These are phyloP conservation scores for Leucocoprinus birnbaumii DNA, from an alignment of 768 basidiomycete genomes.

Conservation along the genomic window DNA sequence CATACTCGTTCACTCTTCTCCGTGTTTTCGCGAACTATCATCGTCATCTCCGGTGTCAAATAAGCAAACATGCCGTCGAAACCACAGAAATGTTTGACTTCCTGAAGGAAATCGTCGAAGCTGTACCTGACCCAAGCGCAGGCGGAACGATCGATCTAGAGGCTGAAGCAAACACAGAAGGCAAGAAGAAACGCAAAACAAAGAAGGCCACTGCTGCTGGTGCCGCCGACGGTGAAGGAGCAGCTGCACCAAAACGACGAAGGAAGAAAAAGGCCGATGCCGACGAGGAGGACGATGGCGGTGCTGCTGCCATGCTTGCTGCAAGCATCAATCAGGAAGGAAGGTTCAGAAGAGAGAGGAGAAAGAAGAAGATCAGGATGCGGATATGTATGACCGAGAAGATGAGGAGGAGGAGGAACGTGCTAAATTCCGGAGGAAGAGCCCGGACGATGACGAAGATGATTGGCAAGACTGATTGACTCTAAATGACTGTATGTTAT, in stretches of 20 bases:
- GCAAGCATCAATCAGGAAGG: no score
- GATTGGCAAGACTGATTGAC: slow-evolving; percentile 1
- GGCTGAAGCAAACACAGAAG: slow-evolving; percentile 46
- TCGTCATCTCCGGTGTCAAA: background rate
- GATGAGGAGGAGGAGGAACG: slow-evolving; percentile 7
- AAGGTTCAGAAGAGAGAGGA: slow-evolving; percentile 11
- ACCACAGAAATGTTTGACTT: slow-evolving; percentile 90
- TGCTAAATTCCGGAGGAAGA: slow-evolving; percentile 3
- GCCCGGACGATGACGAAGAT: slow-evolving; percentile 8
- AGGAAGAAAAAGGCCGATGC: slow-evolving; percentile 40
- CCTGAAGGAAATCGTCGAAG: slow-evolving; percentile 86
- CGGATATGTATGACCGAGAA: no score
- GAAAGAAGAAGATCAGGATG: slow-evolving; percentile 8
- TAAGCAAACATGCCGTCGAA: slow-evolving; percentile 90
- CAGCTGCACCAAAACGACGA: slow-evolving; percentile 42
- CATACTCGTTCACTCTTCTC: background rate
- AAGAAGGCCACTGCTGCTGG: slow-evolving; percentile 35
- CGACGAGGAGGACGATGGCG: slow-evolving; percentile 17
- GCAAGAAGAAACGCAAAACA: slow-evolving; percentile 59
- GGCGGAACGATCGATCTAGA: slow-evolving; percentile 78
- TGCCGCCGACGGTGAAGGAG: slow-evolving; percentile 22
- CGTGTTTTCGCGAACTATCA: background rate
- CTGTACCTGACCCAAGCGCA: slow-evolving; percentile 83
- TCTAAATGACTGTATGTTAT: background rate
- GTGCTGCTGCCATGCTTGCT: slow-evolving; percentile 1